Base-by-base conservation (phyloP, 73 alveolate genomes). In the Paramecium tetraurelia region DNA sequence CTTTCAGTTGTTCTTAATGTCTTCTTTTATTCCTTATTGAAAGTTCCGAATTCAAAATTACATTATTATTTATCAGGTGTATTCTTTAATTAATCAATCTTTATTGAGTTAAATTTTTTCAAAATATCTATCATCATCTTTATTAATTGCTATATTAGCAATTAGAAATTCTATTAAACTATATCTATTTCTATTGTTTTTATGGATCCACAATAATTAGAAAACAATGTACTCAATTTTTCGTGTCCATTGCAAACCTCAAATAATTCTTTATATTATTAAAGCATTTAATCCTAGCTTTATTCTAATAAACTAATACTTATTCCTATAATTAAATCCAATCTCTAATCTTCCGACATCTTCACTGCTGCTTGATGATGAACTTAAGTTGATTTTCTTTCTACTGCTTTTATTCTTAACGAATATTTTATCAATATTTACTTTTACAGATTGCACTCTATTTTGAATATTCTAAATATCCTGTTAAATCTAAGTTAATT, bases 11-110 rank as follows among this genome's bases (percentile, higher is more conserved):
- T 72, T 2, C 53, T 35, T 29, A 35, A 33, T 0, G 48, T 63
- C 33, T 44, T 80, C 21, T 22, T 20, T 80, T 46, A 22, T 44
- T 80, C 72, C 12, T 80, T 80, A 22, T 80, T 41, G 29, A 80
- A 80, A 18, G 90, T 80, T 1, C 57, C 90, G 46, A 80, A 80
- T 48, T 80, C 90, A 46, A 44, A 80, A 48, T 80, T 80, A 22
- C 14, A 43, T 80, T 24, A 14, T 24, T 41, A 33, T 80, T 48
- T 41, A 41, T 80, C 90, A 12, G 90, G 90, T 7, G 90, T 80
- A 20, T 18, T 24, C 16, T 44, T 22, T 4, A 80, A 12, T 31
- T 22, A 16, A 80, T 80, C 90, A 20, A 80, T 41, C 46, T 46
- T 80, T n/a, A 80, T 80, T 18, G 40, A 41, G 46, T 24, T 80